Percentiles rank a stretch among this genome's conserved stretches.
Conservation (phyloP, 176 grass and related monocot species). For the Stipa capillata region DNA sequence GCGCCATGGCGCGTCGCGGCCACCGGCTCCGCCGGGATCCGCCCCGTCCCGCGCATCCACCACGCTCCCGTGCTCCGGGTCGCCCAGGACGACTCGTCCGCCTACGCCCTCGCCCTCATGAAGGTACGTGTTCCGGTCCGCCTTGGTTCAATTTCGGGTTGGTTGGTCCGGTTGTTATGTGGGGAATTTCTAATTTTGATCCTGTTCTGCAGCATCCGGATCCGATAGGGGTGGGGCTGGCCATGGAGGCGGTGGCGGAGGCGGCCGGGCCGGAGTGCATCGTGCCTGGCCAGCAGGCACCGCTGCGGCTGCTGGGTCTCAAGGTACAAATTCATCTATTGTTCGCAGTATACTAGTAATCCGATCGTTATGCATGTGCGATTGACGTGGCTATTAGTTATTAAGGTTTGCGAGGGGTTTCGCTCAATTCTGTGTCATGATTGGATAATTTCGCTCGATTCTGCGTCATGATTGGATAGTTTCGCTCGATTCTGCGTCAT, state of each 20-base stretch:
- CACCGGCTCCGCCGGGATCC: constrained; percentile 29
- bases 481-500: not conserved
- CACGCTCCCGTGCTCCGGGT: constrained; percentile 65
- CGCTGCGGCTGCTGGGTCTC: constrained; percentile 78
- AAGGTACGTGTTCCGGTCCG: constrained; percentile 32
- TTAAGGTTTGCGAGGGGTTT: not conserved
- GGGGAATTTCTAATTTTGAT: constrained; percentile 2
- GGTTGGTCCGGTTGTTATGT: not conserved
- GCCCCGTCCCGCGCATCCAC: constrained; percentile 80
- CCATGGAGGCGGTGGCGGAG: constrained; percentile 81
- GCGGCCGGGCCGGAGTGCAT: constrained; percentile 91
- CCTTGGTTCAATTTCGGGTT: not conserved
- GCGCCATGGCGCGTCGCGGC: constrained; percentile 73
- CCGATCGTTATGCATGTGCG: not conserved
- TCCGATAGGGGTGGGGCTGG: constrained; percentile 82
- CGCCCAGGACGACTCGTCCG: constrained; percentile 45
- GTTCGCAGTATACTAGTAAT: not conserved
- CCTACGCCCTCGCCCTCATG: constrained; percentile 87
- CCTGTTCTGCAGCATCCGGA: constrained; percentile 63
- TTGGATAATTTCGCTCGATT: not conserved
- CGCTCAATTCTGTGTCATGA: not conserved
- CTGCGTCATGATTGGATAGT: not conserved
- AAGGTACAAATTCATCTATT: constrained; percentile 46
- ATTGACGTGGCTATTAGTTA: not conserved
- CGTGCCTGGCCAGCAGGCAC: constrained; percentile 75